Base-by-base conservation (phyloP, 129 eudicot species). In the Rutidosis leptorrhynchoides region DNA sequence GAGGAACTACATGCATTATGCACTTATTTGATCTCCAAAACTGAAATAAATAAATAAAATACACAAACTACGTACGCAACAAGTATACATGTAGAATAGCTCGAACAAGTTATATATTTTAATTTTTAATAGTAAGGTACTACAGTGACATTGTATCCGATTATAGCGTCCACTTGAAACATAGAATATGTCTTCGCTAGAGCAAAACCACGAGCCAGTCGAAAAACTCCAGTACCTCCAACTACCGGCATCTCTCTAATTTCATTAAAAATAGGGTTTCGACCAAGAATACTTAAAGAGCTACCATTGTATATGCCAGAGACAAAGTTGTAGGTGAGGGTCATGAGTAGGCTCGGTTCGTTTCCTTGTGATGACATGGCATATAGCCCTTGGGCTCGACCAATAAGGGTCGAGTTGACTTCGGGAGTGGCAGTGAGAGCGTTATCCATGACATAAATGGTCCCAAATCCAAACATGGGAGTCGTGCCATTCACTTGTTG, bases 371-470 rank as follows among this genome's bases (percentile, higher is more conserved):
- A 49, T 19, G 82, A 40, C 21, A 68, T 24, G 4, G 73, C 79
- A 2, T 76, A 83, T 21, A 79, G 49, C 33, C 84, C 88, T 33
- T 83, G 80, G 42, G 84, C 88, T 60, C 88, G 77, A 24, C 88
- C 82, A 56, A 83, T 67, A 11, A 83, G 70, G 19, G 71, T 79
- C 14, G 88, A 83, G 35, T 61, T 59, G 0, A n/a, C 32, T 14
- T 83, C 75, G 0, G 75, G 81, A 15, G 80, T 79, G 33, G 70
- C 62, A 11, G 84, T 83, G 11, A 83, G 58, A 16, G 87, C 28
- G 52, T 74, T 74, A 43, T 81, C 82, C 45, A 81, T 81, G 42
- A 81, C 60, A 27, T 42, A 63, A 9, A 68, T 71, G 14, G 64
- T 64, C 33, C 81, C 81, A 10, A 77, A 77, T 45, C 72, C 76